These are phyloP conservation scores for Trametes sp. DNA, from an alignment of 1,284 basidiomycete genomes.

Conservation along the genomic window DNA sequence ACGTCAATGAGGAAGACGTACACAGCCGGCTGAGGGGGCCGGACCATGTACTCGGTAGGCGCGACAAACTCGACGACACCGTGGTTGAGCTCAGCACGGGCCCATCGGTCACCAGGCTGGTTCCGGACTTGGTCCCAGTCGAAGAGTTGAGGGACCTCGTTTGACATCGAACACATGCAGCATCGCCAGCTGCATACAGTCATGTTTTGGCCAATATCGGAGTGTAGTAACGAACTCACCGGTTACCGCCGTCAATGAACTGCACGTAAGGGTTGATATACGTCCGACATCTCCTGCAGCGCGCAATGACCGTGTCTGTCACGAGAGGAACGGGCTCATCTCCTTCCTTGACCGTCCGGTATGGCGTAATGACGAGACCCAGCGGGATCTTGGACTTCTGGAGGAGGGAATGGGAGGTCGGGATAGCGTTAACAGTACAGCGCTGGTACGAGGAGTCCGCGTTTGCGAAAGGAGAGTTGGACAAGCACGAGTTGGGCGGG, in stretches of 20 bases:
- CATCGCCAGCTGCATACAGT: constrained; percentile 84
- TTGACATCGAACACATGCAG: constrained; percentile 98
- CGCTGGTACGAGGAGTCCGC: constrained; percentile 95
- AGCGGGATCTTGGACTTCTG: constrained; percentile 95
- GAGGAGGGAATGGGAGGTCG: constrained; percentile 91
- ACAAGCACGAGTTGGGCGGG: constrained; percentile 84
- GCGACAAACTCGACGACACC: constrained; percentile 96
- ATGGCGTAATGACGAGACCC: constrained; percentile 91
- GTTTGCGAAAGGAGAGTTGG: constrained; percentile 82
- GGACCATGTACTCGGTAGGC: constrained; percentile 99
- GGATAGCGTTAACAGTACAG: constrained; percentile 91
- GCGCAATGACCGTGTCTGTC: constrained; percentile 94
- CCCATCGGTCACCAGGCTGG: constrained; percentile 95
- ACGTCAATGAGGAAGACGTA: constrained; percentile 99
- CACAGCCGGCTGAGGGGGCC: constrained; percentile 96
- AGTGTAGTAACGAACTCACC: constrained; percentile 54
- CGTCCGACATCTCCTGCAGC: constrained; percentile 95
- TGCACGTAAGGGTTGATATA: constrained; percentile 99
- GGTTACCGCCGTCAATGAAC: constrained; percentile 97
- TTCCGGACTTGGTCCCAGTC: constrained; percentile 97
- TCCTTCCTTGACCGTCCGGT: constrained; percentile 67
- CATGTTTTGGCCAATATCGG: not conserved
- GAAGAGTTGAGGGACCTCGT: constrained; percentile 98
- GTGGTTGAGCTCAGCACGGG: constrained; percentile 92
- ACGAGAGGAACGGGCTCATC: constrained; percentile 37